Evolutionary conservation across 2,329 filamentous ascomycete genomes (phyloP), one percentile per base, ranked within the genome.

Genomic region (Incumbomyces delicatus): DNA sequence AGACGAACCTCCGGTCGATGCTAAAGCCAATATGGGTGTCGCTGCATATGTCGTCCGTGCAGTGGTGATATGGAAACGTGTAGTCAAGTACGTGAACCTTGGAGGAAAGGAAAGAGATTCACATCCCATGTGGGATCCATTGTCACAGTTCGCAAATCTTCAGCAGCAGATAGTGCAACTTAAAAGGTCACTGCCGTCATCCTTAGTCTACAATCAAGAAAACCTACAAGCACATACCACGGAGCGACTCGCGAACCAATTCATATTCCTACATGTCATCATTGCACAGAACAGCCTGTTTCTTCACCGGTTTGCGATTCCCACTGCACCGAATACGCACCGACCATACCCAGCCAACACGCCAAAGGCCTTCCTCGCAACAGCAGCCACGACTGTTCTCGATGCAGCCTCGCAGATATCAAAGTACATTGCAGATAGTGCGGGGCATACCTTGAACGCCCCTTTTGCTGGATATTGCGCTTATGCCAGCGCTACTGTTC

Each of bases 391-490:
- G 42, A 83, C 82, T 48, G 87, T 88, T 0, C 81, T 95, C 50
- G 78, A 83, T 40, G 86, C 90, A 6, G 92, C 92, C 3, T 88
- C 87, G 59, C 79, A 83, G 53, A 92, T 96, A 45, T 95, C 90
- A 0, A 78, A 83, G 27, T 71, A 96, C 38, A 77, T 96, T 41
- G 81, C 83, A 54, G 87, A 94, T 54, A 80, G 85, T 2, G 83
- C 88, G 58, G 77, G 84, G 11, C 81, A 90, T 61, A 80, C 84
- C 50, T 78, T 96, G 6, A 83, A 88, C 0, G 90, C 89, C 1
- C 92, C 92, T 0, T 96, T 96, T 63, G 85, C 88, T 1, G 90
- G 92, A 1, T 98, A 96, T 63, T 94, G 87, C 57, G 88, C 90
- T 1, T 96, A 95, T 61, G 80, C 89, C 17, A 89, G 90, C 1